Conservation (phyloP, 2,329 filamentous ascomycete species). For the Fusarium sp. region DNA sequence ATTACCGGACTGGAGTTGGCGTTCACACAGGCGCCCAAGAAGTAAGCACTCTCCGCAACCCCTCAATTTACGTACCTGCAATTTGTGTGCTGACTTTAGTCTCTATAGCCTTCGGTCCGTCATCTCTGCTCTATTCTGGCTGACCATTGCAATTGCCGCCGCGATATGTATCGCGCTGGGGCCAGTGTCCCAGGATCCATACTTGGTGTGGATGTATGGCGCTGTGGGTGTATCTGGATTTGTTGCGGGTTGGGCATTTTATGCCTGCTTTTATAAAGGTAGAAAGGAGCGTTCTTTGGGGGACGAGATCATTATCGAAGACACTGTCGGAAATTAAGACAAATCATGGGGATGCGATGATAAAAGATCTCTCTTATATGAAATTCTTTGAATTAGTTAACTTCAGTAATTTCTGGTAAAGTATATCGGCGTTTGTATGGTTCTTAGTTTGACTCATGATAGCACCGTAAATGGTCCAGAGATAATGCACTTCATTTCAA, state of each 20-base stretch:
- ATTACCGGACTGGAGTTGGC: constrained; percentile 16
- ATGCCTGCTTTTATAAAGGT: constrained; percentile 4
- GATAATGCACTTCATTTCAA: too few species aligned
- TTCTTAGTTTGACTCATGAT: too few species aligned
- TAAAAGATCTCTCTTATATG: too few species aligned
- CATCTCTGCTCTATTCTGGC: constrained; percentile 16
- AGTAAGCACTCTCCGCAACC: background rate
- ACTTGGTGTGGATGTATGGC: constrained; percentile 18
- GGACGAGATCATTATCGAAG: constrained; percentile 8
- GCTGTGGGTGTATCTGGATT: constrained; percentile 9
- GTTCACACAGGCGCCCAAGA: constrained; percentile 8
- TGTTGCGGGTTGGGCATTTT: constrained; percentile 7
- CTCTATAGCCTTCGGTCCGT: background rate
- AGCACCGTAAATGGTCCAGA: too few species aligned
- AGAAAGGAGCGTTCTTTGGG: background rate
- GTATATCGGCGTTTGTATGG: too few species aligned
- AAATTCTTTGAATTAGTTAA: too few species aligned
- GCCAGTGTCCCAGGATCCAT: constrained; percentile 1
- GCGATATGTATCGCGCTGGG: constrained; percentile 10
- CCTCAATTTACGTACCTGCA: too few species aligned
- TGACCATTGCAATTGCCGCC: constrained; percentile 8
- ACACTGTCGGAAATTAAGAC: background rate
- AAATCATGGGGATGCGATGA: too few species aligned
- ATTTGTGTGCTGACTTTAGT: background rate
- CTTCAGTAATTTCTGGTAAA: too few species aligned